Evolutionary conservation across 441 rosid species (phyloP).

Genomic region (Rhodomyrtus psidioides): DNA sequence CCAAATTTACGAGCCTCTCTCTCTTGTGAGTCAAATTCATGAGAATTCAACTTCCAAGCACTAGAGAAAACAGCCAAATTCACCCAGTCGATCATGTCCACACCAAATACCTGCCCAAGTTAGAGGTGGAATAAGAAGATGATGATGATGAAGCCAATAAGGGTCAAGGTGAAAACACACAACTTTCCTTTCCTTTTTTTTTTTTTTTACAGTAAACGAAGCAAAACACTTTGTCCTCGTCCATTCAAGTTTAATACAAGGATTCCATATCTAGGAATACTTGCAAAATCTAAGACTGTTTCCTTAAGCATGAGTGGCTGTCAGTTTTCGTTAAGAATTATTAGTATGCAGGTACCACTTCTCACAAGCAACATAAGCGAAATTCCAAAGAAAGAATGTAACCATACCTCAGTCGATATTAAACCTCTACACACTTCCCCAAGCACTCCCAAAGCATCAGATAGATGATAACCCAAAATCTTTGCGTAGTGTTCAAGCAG

Average conservation of each 20-base stretch:
- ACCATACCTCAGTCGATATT: slow-evolving; percentile 52
- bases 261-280: neutral
- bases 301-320: neutral
- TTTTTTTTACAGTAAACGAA: neutral
- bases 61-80: slow-evolving; percentile 76
- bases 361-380: neutral
- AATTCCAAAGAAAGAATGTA: neutral
- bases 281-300: neutral
- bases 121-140: neutral
- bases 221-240: neutral
- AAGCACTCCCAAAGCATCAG: slow-evolving; percentile 52
- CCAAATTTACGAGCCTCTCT: slow-evolving; percentile 19
- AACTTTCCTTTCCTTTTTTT: neutral
- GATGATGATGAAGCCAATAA: neutral
- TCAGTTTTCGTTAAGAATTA: neutral
- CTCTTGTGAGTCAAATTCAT: slow-evolving; percentile 30
- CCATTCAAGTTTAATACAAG: neutral
- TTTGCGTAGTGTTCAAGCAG: slow-evolving; percentile 75
- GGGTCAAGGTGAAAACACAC: neutral
- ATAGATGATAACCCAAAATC: slow-evolving; percentile 64
- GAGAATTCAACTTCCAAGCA: slow-evolving; percentile 73
- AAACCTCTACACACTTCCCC: slow-evolving; percentile 52
- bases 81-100: slow-evolving; percentile 74
- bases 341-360: neutral
- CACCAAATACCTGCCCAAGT: slow-evolving; percentile 61